Base-by-base conservation (phyloP, 495 filamentous ascomycete species). In the Pseudomonodictys pantanalensis region DNA sequence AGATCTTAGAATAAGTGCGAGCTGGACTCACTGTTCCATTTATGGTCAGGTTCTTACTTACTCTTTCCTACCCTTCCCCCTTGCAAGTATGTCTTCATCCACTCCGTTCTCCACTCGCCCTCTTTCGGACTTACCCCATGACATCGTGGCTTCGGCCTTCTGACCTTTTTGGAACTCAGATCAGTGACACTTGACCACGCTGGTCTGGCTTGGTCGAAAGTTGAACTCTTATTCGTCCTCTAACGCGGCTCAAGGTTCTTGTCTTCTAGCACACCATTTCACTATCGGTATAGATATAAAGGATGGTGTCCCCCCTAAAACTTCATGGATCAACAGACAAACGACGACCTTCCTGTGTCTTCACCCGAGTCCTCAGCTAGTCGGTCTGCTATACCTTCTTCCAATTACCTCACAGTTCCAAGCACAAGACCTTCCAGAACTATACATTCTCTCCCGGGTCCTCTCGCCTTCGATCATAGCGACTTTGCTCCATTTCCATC, bases 321-420 rank as follows among this genome's bases (percentile, higher is more conserved):
- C 47, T 24, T n/a, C 24, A 65, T 65, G 62, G 47, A 51, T 48
- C 32, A 50, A 56, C 18, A 45, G 48, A 25, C 28, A 24, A 51
- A 51, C 52, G 51, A 56, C 29, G 45, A 56, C 26, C 11, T 28
- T 32, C 20, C 38, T 8, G 9, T 48, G 26, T 54, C 52, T 12
- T 46, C 52, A 12, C 56, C 56, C 4, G 42, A 48, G 28, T 51
- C 47, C 20, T 42, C 58, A 0, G 53, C 64, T 49, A 47, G 42
- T 5, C 17, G 2, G 7, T 48, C 42, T 15, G 53, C 15, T 44
- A 54, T 66, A 38, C 48, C 52, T 47, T 30, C 47, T 12, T 58
- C 64, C 3, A 62, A 25, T 38, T 66, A 62, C 41, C 49, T 66
- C 9, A 58, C 58, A 12, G 58, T 66, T 25, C 63, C 63, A 25